Evolutionary conservation across 306 rosid species (phyloP), one percentile per base, ranked within the genome.

Genomic region (Glycyrrhiza uralensis): DNA sequence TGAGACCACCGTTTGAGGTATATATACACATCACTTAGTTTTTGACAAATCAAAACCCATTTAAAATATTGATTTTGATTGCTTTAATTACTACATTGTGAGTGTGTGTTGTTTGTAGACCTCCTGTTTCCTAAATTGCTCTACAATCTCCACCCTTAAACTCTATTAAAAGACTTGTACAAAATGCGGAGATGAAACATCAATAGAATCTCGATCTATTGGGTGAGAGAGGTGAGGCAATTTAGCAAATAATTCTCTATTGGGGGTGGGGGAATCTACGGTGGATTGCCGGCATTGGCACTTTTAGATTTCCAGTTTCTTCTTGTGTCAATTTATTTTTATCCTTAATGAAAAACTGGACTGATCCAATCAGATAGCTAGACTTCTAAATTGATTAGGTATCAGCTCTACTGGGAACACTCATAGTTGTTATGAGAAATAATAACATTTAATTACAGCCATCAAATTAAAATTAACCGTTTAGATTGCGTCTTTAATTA

Each of bases 11-110:
- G 52, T 70, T 70, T 23, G 3, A 49, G 22, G 57, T 69, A 51
- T 66, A 41, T 29, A 7, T 0, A 7, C 64, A 28, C 15, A 57
- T 12, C 30, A 29, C n/a, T n/a, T n/a, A n/a, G n/a, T 57, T 32
- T 45, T 45, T 61, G 18, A 36, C 68, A 61, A n/a, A 61, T 61
- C 18, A 61, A 13, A 60, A 38, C 18, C n/a, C n/a, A n/a, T n/a
- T n/a, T n/a, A n/a, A 13, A 67, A 36, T 58, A 45, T 58, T 58
- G 47, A 45, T 69, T 47, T 47, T 77, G 60, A 70, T 61, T 77
- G 26, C 33, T 60, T 59, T 29, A 24, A 49, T n/a, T n/a, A n/a
- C 55, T 50, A 26, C 8, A 77, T 28, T 24, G 29, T 11, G 45
- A 18, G 45, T 46, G 69, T 36, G 38, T 71, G 14, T 36, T 44